A percentile compares a stretch with the other conserved stretches of the same genome.
These are phyloP conservation scores for Malus orientalis DNA, from an alignment of 306 rosid genomes.

Conservation along the genomic window DNA sequence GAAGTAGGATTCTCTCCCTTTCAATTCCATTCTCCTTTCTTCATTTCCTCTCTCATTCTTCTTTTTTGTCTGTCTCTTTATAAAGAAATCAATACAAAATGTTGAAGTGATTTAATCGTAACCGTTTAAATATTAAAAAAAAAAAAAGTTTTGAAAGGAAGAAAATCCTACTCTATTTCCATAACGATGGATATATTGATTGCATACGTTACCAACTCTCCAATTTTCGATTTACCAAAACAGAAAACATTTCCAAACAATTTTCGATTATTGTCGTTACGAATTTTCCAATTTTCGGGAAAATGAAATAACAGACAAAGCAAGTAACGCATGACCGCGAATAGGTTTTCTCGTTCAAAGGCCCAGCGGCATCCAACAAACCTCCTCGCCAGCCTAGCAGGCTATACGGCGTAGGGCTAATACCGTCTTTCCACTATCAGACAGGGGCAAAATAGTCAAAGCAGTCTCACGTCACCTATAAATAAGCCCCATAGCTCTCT, in stretches of 20 bases:
- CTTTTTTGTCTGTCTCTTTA: no score
- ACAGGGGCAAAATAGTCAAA: background rate
- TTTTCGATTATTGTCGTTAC: no score
- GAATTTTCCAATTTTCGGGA: no score
- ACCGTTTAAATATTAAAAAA: no score
- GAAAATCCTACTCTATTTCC: no score
- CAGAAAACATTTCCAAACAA: no score
- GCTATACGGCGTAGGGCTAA: background rate
- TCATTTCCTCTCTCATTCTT: no score
- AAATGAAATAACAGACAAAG: background rate
- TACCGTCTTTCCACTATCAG: background rate
- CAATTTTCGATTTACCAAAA: no score
- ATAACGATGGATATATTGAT: background rate
- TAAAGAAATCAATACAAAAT: fast-evolving
- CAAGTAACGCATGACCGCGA: background rate
- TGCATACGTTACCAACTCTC: background rate
- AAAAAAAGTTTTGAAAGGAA: no score
- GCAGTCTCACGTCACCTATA: background rate
- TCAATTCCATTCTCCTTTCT: no score
- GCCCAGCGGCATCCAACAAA: background rate
- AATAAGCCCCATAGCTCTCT: background rate
- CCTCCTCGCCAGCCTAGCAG: background rate
- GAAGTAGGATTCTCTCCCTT: no score
- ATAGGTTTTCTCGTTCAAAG: background rate
- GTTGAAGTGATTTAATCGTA: fast-evolving